phyloP scores from a whole-genome alignment of 2,329 filamentous ascomycete genomes.

The Penicillium concentricum region DNA sequence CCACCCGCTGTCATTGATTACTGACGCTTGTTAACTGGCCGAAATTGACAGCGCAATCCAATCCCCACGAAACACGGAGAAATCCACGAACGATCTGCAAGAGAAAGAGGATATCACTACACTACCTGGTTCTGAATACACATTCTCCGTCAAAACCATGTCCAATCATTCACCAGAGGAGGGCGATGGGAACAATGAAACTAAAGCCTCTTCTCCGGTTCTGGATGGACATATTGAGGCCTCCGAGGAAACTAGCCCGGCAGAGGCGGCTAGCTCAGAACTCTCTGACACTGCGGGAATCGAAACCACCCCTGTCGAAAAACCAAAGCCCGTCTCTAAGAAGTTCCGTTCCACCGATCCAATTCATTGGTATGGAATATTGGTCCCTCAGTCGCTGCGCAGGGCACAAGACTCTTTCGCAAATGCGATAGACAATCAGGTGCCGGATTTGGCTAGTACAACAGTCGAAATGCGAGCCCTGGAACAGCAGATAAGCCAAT shows the following conservation, averaged over 20 bases:
- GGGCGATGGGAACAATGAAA: background rate
- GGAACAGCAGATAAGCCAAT: conserved; percentile 38
- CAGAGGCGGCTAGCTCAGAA: background rate
- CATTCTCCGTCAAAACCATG: conserved; percentile 4
- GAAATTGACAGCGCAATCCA: conserved; percentile 16
- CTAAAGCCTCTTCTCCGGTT: background rate
- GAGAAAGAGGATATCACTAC: background rate
- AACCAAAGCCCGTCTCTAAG: conserved; percentile 4
- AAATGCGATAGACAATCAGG: conserved; percentile 34
- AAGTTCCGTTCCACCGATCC: conserved; percentile 40
- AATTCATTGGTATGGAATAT: conserved; percentile 50
- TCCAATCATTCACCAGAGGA: background rate
- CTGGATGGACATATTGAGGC: background rate
- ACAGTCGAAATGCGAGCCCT: conserved; percentile 41
- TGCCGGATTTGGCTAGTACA: conserved; percentile 40
- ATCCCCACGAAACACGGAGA: background rate
- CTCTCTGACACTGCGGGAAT: conserved; percentile 1
- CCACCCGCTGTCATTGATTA: background rate
- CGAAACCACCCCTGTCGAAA: conserved; percentile 4
- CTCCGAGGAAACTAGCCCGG: background rate
- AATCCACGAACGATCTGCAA: background rate
- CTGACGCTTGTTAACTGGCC: conserved; percentile 1
- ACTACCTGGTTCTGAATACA: background rate
- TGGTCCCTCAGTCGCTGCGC: conserved; percentile 47
- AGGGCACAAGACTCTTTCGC: conserved; percentile 46